phyloP scores from a whole-genome alignment of 768 basidiomycete genomes.

The Podaxis rugospora region DNA sequence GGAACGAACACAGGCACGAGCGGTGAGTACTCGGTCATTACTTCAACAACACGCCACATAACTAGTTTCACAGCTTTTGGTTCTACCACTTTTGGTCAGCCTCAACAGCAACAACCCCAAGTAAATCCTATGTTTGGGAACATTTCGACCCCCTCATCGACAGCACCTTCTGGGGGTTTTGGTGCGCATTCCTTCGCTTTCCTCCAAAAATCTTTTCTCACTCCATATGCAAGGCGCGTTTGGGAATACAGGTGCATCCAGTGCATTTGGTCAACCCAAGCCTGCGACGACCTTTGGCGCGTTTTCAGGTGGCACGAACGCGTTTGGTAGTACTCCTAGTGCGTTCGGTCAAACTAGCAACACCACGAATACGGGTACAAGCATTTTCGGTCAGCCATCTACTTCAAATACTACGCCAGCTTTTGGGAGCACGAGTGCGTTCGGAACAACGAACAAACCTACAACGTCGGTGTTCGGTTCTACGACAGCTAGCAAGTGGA shows the following conservation, averaged over 20 bases:
- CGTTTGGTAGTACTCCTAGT: slow-evolving; percentile 35
- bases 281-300: slow-evolving; percentile 74
- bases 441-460: slow-evolving; percentile 31
- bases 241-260: slow-evolving; percentile 18
- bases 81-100: slow-evolving; percentile 57
- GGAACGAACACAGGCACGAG: slow-evolving; percentile 35
- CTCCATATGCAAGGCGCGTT: slow-evolving; percentile 38
- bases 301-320: slow-evolving; percentile 54
- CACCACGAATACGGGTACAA: slow-evolving; percentile 4
- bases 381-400: slow-evolving; percentile 18
- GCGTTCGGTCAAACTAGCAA: slow-evolving; percentile 50
- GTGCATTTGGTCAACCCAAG: slow-evolving; percentile 55
- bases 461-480: slow-evolving; percentile 39
- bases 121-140: slow-evolving; percentile 83
- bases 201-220: slow-evolving; percentile 13
- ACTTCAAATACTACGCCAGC: slow-evolving; percentile 36
- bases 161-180: slow-evolving; percentile 33
- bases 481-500: slow-evolving; percentile 26
- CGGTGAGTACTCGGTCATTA: slow-evolving; percentile 31
- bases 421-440: slow-evolving; percentile 36
- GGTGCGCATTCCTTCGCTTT: slow-evolving; percentile 30
- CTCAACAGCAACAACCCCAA: slow-evolving; percentile 50
- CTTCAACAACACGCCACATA: slow-evolving; percentile 21
- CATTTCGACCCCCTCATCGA: slow-evolving; percentile 32
- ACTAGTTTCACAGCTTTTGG: slow-evolving; percentile 44